Evolutionary conservation across 1,284 basidiomycete species (phyloP).

Genomic region (Xanthoconium separans): DNA sequence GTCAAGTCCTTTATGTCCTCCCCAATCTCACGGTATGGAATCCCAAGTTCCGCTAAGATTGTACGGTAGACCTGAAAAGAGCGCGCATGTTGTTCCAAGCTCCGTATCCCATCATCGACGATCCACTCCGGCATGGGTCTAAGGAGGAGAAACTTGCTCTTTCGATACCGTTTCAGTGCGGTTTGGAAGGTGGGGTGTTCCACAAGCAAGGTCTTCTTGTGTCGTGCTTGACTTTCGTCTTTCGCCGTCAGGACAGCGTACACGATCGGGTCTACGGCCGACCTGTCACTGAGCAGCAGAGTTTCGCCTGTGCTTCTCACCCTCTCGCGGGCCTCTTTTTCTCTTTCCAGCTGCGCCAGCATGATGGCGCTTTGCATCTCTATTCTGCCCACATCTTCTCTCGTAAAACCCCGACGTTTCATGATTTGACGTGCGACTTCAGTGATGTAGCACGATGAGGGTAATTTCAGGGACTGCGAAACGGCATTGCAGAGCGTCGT

Average conservation of each 20-base stretch:
- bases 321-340: conserved; percentile 31
- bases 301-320: conserved; percentile 18
- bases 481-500: conserved; percentile 60
- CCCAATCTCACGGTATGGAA: conserved; percentile 49
- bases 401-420: conserved; percentile 47
- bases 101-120: conserved; percentile 60
- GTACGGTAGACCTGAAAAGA: conserved; percentile 41
- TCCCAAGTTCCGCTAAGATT: conserved; percentile 43
- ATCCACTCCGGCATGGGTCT: conserved; percentile 56
- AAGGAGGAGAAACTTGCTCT: conserved; percentile 49
- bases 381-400: conserved; percentile 46
- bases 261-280: conserved; percentile 59
- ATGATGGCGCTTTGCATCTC: conserved; percentile 65
- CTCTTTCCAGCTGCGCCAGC: conserved; percentile 49
- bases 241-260: conserved; percentile 52
- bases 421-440: conserved; percentile 64
- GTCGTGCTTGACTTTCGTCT: conserved; percentile 35
- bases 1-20: conserved; percentile 38
- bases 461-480: conserved; percentile 39
- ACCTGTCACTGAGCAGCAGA: conserved; percentile 59
- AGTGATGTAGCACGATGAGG: conserved; percentile 41
- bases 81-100: conserved; percentile 46
- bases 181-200: conserved; percentile 39
- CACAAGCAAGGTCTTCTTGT: conserved; percentile 37
- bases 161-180: conserved; percentile 43